Evolutionary conservation across 805 yeast genomes (phyloP).

Genomic region (Tetrapisispora taiwanensis): DNA sequence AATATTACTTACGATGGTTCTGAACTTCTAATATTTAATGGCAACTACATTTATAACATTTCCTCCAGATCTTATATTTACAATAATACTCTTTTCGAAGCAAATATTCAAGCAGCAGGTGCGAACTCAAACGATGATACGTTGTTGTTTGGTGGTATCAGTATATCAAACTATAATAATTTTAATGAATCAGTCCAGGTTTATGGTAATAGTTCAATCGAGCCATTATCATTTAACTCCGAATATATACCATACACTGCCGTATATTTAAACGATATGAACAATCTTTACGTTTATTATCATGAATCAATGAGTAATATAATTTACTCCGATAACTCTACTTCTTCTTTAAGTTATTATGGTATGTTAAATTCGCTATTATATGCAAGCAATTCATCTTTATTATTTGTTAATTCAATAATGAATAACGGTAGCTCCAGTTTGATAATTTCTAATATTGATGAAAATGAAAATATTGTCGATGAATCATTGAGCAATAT

Average conservation of each 20-base stretch:
- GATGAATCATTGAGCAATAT: slow-evolving; percentile 29
- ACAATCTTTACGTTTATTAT: slow-evolving; percentile 44
- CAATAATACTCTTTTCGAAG: slow-evolving; percentile 19
- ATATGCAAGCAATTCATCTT: not conserved
- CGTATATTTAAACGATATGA: slow-evolving; percentile 38
- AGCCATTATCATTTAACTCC: not conserved
- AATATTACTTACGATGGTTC: slow-evolving; percentile 15
- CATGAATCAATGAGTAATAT: slow-evolving; percentile 19
- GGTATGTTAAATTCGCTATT: not conserved
- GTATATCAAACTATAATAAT: slow-evolving; percentile 8
- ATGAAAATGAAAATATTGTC: slow-evolving; percentile 38
- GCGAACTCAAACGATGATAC: slow-evolving; percentile 26
- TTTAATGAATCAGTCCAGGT: slow-evolving; percentile 15
- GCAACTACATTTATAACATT: slow-evolving; percentile 23
- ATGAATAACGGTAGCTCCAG: slow-evolving; percentile 3
- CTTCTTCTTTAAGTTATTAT: not conserved
- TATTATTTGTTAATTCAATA: slow-evolving; percentile 8
- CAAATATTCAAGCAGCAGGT: slow-evolving; percentile 21
- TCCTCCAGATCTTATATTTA: slow-evolving; percentile 11
- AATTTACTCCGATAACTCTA: not conserved
- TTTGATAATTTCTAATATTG: slow-evolving; percentile 26
- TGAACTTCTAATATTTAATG: slow-evolving; percentile 20
- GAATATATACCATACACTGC: slow-evolving; percentile 26
- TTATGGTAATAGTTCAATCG: slow-evolving; percentile 10
- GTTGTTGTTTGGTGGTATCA: slow-evolving; percentile 27